Evolutionary conservation across 352 stramenopile species (phyloP).

Genomic region (Pseudoperonospora humuli): DNA sequence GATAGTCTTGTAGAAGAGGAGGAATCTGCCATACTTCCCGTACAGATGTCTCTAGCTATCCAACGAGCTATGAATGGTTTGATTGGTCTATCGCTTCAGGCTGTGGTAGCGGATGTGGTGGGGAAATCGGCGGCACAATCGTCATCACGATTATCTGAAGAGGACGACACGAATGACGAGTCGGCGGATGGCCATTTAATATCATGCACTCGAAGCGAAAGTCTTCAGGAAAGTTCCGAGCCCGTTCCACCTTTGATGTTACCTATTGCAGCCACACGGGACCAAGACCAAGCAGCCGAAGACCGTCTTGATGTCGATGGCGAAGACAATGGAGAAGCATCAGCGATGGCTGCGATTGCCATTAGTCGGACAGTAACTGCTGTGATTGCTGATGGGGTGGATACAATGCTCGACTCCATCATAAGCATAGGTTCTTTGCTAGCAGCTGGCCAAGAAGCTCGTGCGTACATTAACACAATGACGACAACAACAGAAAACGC

Average conservation of each 20-base stretch:
- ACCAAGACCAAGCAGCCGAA: background rate
- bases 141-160: background rate
- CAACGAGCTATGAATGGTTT: conserved; percentile 28
- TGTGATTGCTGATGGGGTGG: conserved; percentile 24
- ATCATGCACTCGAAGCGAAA: background rate
- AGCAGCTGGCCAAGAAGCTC: conserved; percentile 3
- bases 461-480: background rate
- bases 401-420: conserved; percentile 16
- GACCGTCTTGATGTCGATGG: background rate
- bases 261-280: background rate
- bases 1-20: conserved; percentile 1
- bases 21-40: conserved; percentile 14
- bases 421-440: conserved; percentile 6
- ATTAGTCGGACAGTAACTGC: conserved; percentile 26
- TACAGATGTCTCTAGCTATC: conserved; percentile 35
- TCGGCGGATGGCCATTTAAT: background rate
- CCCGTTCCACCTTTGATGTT: conserved; percentile 6
- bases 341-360: conserved; percentile 19
- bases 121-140: conserved; percentile 1
- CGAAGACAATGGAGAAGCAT: conserved; percentile 10
- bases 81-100: conserved; percentile 39
- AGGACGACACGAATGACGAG: background rate
- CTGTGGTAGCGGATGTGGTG: conserved; percentile 24
- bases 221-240: background rate
- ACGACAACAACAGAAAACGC: background rate